Conservation (phyloP, 192 early-diverging fungal genomes). For the Radiomyces spectabilis region DNA sequence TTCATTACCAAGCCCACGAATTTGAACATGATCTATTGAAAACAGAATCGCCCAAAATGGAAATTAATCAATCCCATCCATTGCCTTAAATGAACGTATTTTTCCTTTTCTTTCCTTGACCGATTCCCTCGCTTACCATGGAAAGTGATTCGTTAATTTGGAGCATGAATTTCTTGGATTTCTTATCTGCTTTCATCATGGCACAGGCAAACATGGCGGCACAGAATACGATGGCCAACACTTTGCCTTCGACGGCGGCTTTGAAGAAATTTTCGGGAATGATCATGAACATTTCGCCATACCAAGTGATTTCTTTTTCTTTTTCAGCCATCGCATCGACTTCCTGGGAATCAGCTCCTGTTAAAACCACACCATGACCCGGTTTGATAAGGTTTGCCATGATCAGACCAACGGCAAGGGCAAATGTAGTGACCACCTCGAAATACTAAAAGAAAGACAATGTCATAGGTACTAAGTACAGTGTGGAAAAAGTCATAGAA, state of each 20-base stretch:
- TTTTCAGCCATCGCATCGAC: constrained; percentile 11
- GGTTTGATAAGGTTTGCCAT: constrained; percentile 56
- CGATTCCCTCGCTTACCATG: no score
- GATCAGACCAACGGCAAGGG: constrained; percentile 57
- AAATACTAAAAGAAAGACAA: constrained; percentile 41
- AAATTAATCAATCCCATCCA: no score
- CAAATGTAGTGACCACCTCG: constrained; percentile 54
- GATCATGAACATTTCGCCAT: constrained; percentile 45
- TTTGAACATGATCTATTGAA: constrained; percentile 67
- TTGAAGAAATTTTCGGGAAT: constrained; percentile 54
- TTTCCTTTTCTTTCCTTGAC: no score
- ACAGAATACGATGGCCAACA: constrained; percentile 56
- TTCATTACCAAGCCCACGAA: constrained; percentile 51
- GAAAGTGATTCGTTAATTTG: constrained; percentile 47
- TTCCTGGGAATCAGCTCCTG: not conserved
- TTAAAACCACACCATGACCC: constrained; percentile 41
- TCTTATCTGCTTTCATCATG: constrained; percentile 33
- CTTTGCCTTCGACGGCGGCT: constrained; percentile 26
- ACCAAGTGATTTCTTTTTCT: constrained; percentile 38
- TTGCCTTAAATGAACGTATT: no score
- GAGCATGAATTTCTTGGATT: constrained; percentile 41
- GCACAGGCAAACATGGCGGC: constrained; percentile 58
- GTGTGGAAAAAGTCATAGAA: no score
- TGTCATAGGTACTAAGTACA: no score
- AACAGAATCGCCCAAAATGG: no score